These are phyloP conservation scores for Medicago ruthenica DNA, from an alignment of 306 rosid species.

Conservation along the genomic window DNA sequence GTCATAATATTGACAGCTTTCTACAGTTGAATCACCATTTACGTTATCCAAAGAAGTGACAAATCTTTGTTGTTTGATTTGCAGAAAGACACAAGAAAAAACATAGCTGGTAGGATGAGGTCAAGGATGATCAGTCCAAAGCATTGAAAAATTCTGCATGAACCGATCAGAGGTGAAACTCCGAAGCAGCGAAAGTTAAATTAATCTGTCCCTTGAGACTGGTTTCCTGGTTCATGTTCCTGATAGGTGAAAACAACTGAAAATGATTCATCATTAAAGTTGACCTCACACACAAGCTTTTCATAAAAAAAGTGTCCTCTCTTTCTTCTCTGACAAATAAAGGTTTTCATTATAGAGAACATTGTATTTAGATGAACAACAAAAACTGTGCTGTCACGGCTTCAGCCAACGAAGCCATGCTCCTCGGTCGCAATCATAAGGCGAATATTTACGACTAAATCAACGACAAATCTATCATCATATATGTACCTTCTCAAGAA, in stretches of 20 bases:
- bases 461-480: conserved; percentile 25
- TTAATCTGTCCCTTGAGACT: conserved; percentile 43
- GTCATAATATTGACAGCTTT: conserved; percentile 15
- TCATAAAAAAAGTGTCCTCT: neutral
- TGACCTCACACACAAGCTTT: neutral
- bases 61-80: conserved; percentile 5
- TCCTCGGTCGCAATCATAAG: conserved; percentile 9
- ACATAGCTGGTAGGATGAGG: conserved; percentile 11
- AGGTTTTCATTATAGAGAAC: neutral
- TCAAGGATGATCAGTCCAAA: conserved; percentile 18
- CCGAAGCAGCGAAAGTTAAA: conserved; percentile 28
- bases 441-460: conserved; percentile 5
- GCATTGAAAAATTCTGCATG: conserved; percentile 26
- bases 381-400: conserved; percentile 17
- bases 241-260: conserved; percentile 36
- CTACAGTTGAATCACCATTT: conserved; percentile 37
- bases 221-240: conserved; percentile 52
- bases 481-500: conserved; percentile 61
- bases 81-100: conserved; percentile 33
- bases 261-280: conserved; percentile 27
- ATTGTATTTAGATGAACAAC: conserved; percentile 4
- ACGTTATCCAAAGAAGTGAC: conserved; percentile 6
- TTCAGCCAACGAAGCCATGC: neutral
- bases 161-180: conserved; percentile 37
- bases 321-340: neutral